Percentiles rank a stretch among this genome's conserved stretches.
Evolutionary conservation across 331 rosid genomes (phyloP).

Genomic region (Spiraea crenata): DNA sequence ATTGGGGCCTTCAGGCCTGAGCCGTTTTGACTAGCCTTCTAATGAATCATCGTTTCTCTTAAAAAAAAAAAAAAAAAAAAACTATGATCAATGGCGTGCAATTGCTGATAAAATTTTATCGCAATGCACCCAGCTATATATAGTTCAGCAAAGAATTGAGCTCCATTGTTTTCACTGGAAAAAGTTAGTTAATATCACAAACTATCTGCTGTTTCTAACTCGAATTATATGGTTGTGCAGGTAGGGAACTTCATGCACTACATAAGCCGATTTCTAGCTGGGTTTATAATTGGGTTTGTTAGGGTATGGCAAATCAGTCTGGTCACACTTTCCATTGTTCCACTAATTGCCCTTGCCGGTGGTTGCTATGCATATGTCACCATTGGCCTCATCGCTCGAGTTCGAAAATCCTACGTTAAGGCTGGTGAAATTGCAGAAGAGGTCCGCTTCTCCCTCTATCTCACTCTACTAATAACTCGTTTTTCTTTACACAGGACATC

Average conservation of each 20-base stretch:
- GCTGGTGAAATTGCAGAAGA: conserved; percentile 99
- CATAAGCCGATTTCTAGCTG: conserved; percentile 77
- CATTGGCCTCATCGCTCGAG: conserved; percentile 74
- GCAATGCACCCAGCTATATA: too few species aligned
- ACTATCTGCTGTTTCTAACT: neutral
- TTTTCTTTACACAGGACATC: too few species aligned
- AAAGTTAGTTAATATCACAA: neutral
- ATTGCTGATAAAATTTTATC: too few species aligned
- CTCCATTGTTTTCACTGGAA: neutral
- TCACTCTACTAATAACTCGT: neutral
- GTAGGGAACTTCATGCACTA: conserved; percentile 94
- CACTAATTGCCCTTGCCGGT: conserved; percentile 91
- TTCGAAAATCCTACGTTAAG: conserved; percentile 73
- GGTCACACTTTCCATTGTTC: conserved; percentile 87
- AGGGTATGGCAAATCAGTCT: conserved; percentile 94
- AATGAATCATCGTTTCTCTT: too few species aligned
- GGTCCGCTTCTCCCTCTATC: conserved; percentile 35
- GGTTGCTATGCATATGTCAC: conserved; percentile 84
- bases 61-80: too few species aligned
- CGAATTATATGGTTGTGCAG: conserved; percentile 37
- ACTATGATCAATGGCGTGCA: too few species aligned
- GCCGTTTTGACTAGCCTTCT: too few species aligned
- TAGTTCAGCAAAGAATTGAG: too few species aligned
- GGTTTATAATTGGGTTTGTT: conserved; percentile 75
- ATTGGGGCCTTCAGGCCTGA: too few species aligned